These are phyloP conservation scores for Metarhizium album DNA, from an alignment of 2,329 filamentous ascomycete species.

Conservation along the genomic window DNA sequence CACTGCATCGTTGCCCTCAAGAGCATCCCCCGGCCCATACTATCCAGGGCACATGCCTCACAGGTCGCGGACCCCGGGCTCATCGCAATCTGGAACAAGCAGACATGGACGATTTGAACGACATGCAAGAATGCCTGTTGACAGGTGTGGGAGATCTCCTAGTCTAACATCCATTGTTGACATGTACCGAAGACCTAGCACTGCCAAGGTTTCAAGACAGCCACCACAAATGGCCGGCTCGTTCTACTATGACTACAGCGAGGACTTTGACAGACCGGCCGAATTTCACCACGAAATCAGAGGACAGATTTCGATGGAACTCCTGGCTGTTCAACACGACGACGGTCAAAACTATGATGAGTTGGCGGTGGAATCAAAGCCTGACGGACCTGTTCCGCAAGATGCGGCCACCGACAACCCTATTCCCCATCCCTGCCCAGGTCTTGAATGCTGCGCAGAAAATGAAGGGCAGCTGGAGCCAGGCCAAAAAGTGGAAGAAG, in stretches of 20 bases:
- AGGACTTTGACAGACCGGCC: conserved; percentile 32
- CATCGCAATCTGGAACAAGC: conserved; percentile 17
- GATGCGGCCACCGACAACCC: not conserved
- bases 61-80: conserved; percentile 26
- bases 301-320: not conserved
- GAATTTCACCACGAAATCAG: conserved; percentile 10
- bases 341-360: not conserved
- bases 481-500: not conserved
- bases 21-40: conserved; percentile 17
- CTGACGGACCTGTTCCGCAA: not conserved
- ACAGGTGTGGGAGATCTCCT: conserved; percentile 30
- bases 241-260: conserved; percentile 43
- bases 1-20: conserved; percentile 26
- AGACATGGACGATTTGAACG: conserved; percentile 18
- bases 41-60: conserved; percentile 10
- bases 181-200: conserved; percentile 28
- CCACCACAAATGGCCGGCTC: conserved; percentile 22
- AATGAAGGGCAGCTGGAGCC: not conserved
- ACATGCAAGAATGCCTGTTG: conserved; percentile 24
- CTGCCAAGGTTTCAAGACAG: conserved; percentile 16
- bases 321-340: not conserved
- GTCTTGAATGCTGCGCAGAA: not conserved
- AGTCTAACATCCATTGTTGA: conserved; percentile 41
- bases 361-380: not conserved
- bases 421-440: not conserved